Evolutionary conservation across 768 basidiomycete species (phyloP).

Genomic region (Suillus cothurnatus): DNA sequence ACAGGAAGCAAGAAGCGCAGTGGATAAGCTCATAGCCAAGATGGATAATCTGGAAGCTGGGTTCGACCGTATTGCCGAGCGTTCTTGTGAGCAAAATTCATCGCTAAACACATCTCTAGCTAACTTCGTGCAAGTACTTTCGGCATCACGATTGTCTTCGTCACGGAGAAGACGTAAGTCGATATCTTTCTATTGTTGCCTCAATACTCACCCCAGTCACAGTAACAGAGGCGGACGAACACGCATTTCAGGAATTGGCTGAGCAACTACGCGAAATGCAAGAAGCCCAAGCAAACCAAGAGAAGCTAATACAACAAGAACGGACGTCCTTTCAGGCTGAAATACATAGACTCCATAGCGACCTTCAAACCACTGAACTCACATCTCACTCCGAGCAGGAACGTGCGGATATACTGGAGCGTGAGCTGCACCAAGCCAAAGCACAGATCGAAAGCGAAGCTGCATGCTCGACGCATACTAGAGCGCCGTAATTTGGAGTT

Average conservation of each 20-base stretch:
- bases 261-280: conserved; percentile 65
- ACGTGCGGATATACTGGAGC: conserved; percentile 58
- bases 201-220: conserved; percentile 13
- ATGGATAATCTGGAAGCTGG: conserved; percentile 81
- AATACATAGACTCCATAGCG: conserved; percentile 52
- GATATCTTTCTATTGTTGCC: conserved; percentile 1
- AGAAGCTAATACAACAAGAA: conserved; percentile 60
- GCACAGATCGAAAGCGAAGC: conserved; percentile 66
- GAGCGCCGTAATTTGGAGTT: conserved; percentile 67
- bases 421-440: conserved; percentile 62
- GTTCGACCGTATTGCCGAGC: conserved; percentile 86
- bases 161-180: conserved; percentile 74
- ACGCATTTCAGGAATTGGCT: conserved; percentile 70
- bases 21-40: conserved; percentile 71
- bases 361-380: conserved; percentile 43
- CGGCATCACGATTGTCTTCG: conserved; percentile 67
- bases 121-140: conserved; percentile 56
- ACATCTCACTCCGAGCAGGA: conserved; percentile 47
- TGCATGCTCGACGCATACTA: conserved; percentile 58
- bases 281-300: conserved; percentile 58
- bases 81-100: conserved; percentile 60
- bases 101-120: conserved; percentile 4
- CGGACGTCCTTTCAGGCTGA: conserved; percentile 57
- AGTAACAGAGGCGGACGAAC: conserved; percentile 78
- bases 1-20: conserved; percentile 55